A percentile compares a stretch with the other conserved stretches of the same genome.
Evolutionary conservation across 768 basidiomycete species (phyloP).

Genomic region (Tulasnella calospora): DNA sequence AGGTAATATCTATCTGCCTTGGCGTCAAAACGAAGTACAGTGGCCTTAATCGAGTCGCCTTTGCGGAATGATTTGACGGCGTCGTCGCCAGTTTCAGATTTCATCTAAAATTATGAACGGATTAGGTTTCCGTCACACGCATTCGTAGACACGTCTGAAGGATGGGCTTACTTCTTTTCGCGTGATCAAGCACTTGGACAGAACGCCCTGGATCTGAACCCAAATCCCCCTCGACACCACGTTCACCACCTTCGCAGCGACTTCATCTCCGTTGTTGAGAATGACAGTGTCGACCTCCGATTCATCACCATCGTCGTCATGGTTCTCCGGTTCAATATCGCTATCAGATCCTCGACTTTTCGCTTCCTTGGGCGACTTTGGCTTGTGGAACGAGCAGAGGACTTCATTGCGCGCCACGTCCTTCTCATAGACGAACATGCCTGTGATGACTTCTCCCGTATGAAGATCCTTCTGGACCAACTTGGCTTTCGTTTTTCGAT

Average conservation of each 20-base stretch:
- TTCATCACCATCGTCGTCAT: background rate
- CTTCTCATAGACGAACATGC: conserved; percentile 83
- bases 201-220: background rate
- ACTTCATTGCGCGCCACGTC: conserved; percentile 82
- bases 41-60: conserved; percentile 54
- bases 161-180: background rate
- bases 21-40: background rate
- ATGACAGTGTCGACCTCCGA: background rate
- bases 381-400: conserved; percentile 66
- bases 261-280: background rate
- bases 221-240: background rate
- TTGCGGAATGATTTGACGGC: conserved; percentile 34
- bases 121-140: background rate
- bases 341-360: background rate
- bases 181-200: background rate
- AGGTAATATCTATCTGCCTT: conserved; percentile 30
- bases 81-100: background rate
- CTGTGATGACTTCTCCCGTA: conserved; percentile 63
- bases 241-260: background rate
- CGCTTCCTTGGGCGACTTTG: background rate
- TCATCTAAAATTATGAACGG: background rate
- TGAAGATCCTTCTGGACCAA: conserved; percentile 62
- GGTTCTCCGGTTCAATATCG: background rate
- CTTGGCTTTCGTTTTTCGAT: conserved; percentile 57
- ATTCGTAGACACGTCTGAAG: background rate